Evolutionary conservation across 371 early-diverging fungal genomes (phyloP), one percentile per base, ranked within the genome.

Genomic region (Basidiobolus meristosporus): DNA sequence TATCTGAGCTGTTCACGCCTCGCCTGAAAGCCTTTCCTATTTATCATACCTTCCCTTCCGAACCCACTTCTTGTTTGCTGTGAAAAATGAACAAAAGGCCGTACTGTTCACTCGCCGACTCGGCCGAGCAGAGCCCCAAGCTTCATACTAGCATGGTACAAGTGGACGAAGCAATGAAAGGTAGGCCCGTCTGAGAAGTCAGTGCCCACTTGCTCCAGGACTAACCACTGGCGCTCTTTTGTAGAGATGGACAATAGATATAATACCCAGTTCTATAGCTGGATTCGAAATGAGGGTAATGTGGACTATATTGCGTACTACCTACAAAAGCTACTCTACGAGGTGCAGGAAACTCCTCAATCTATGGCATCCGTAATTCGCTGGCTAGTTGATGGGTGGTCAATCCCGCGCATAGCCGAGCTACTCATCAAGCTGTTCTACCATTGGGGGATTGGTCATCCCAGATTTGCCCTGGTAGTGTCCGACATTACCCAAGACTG

Each of bases 231-330:
- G n/a, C n/a, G n/a, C 26, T 26, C 26, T 26, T 26, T 26, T 26
- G 26, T 37, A 43, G 43, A 28, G 2, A 43, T 43, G 43, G 43
- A 43, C 15, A 36, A 23, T 3, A 43, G 31, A 31, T 43, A 37
- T 16, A 36, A 43, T 31, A 43, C 43, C 2, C 43, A 43, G 18
- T 43, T 43, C 12, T 43, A 43, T 17, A 31, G 7, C 4, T 43
- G 43, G 43, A 43, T 43, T 16, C 36, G 43, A 6, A 43, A 43
- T 14, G 38, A 43, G 20, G n/a, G 23, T n/a, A 43, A 43, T 23
- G 37, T 43, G 4, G 43, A 43, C 15, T 43, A 43, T 15, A 43
- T 43, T 16, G 28, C 38, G 2, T 43, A 36, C 21, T 43, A 43
- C 21, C 31, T 43, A 38, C 19, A 38, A 23, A 5, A 38, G 19